These are phyloP conservation scores for Salix caprea DNA, from an alignment of 345 rosid genomes.

Conservation along the genomic window DNA sequence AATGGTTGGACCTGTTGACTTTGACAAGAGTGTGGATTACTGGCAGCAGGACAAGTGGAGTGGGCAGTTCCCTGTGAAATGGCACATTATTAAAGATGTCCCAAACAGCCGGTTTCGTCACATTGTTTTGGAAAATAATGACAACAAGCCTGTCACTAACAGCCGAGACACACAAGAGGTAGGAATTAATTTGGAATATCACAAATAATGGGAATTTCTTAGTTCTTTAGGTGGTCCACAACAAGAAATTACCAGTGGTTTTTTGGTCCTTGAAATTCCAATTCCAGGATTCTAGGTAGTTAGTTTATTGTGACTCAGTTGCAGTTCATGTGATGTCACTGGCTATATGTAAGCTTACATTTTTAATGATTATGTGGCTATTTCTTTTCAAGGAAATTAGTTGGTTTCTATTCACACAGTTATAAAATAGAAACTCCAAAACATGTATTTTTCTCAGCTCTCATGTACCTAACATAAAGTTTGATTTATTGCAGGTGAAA, in stretches of 20 bases:
- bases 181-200: constrained; percentile 9
- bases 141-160: constrained; percentile 89
- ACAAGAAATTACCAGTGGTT: not conserved
- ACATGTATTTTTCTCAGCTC: not conserved
- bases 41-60: constrained; percentile 98
- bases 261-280: not conserved
- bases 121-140: constrained; percentile 72
- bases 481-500: constrained; percentile 52
- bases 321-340: no score
- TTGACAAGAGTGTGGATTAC: constrained; percentile 75
- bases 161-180: constrained; percentile 95
- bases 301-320: no score
- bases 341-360: no score
- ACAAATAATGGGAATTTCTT: not conserved
- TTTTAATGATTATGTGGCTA: not conserved
- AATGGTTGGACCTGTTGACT: constrained; percentile 86
- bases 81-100: constrained; percentile 89
- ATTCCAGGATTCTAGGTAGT: no score
- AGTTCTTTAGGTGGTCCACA: not conserved
- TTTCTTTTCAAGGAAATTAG: not conserved
- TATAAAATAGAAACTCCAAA: no score
- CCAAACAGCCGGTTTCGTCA: constrained; percentile 83
- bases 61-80: constrained; percentile 81
- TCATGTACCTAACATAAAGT: constrained; percentile 1
- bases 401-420: no score